phyloP scores from a whole-genome alignment of 139 green algal species.

The Picochlorum sp. region DNA sequence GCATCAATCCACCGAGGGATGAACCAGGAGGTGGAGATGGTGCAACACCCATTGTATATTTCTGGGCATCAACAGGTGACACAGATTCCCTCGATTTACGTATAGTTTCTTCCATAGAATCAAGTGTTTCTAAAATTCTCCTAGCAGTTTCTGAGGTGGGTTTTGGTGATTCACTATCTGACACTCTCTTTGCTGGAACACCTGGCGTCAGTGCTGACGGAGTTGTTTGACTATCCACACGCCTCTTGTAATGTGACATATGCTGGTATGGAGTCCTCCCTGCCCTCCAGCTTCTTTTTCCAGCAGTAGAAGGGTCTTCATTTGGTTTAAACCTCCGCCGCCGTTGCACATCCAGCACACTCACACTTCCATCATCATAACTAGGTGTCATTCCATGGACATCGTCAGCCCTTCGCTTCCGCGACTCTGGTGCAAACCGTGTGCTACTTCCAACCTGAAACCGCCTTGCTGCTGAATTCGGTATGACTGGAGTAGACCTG shows the following conservation, averaged over 20 bases:
- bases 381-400: background rate
- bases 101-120: constrained; percentile 22
- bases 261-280: constrained; percentile 25
- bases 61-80: constrained; percentile 7
- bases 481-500: no score
- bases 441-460: no score
- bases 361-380: constrained; percentile 19
- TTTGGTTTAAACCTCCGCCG: constrained; percentile 10
- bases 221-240: background rate
- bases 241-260: constrained; percentile 8
- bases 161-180: background rate
- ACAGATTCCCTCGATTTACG: constrained; percentile 1
- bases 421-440: background rate
- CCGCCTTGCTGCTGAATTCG: no score
- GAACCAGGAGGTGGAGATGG: constrained; percentile 1
- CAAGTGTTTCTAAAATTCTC: constrained; percentile 30
- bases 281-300: constrained; percentile 18
- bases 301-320: constrained; percentile 2
- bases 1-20: constrained; percentile 1
- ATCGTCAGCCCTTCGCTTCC: constrained; percentile 23
- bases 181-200: background rate
- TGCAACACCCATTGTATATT: background rate
- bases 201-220: background rate
- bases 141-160: constrained; percentile 31
- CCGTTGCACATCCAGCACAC: constrained; percentile 27